These are phyloP conservation scores for Clonostachys sp. DNA, from an alignment of 2,329 filamentous ascomycete genomes.

Conservation along the genomic window DNA sequence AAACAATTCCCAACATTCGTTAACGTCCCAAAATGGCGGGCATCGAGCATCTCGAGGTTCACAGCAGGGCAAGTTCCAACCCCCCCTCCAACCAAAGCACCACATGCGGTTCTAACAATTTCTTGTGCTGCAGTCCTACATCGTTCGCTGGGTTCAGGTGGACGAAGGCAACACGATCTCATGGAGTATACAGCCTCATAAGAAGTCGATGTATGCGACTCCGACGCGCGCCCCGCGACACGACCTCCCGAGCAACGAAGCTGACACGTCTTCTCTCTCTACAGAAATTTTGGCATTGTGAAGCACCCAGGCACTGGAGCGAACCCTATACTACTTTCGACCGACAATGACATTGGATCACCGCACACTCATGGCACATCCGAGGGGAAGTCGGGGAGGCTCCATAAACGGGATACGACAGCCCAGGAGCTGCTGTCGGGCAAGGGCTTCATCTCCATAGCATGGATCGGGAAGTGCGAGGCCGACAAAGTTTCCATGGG, in stretches of 20 bases:
- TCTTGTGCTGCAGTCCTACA: slow-evolving; percentile 70
- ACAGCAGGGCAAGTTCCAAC: slow-evolving; percentile 72
- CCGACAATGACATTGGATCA: slow-evolving; percentile 26
- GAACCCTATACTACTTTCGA: slow-evolving; percentile 37
- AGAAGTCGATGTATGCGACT: slow-evolving; percentile 76
- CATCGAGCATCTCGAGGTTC: slow-evolving; percentile 95
- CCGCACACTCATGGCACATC: slow-evolving; percentile 16
- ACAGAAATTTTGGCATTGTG: slow-evolving; percentile 90
- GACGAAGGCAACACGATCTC: slow-evolving; percentile 88
- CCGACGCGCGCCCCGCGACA: background rate
- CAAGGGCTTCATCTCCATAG: slow-evolving; percentile 65
- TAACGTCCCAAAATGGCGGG: slow-evolving; percentile 64
- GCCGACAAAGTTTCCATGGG: slow-evolving; percentile 93
- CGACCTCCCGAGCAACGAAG: slow-evolving; percentile 1
- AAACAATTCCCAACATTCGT: background rate
- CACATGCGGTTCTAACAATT: too few species aligned
- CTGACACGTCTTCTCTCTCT: slow-evolving; percentile 7
- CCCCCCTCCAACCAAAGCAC: too few species aligned
- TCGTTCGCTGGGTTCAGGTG: slow-evolving; percentile 95
- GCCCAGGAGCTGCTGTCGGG: slow-evolving; percentile 60
- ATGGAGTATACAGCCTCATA: slow-evolving; percentile 96
- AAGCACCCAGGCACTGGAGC: slow-evolving; percentile 81
- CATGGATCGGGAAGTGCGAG: slow-evolving; percentile 94
- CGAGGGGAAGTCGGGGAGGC: slow-evolving; percentile 41
- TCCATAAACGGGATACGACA: slow-evolving; percentile 53